phyloP scores from a whole-genome alignment of 805 yeast species.

The Ascoidea rubescens region DNA sequence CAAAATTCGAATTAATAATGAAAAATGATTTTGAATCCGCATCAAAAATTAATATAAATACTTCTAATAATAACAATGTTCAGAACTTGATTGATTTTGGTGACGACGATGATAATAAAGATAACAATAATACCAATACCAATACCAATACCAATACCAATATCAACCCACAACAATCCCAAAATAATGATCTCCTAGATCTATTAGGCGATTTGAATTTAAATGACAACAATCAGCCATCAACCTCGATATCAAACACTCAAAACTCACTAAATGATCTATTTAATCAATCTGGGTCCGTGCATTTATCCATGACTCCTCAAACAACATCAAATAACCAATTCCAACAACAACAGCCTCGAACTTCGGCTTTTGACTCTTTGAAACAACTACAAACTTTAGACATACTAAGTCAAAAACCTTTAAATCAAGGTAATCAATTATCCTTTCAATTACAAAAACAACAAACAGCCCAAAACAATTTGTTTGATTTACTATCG shows the following conservation, averaged over 20 bases:
- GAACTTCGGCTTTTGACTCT: constrained; percentile 9
- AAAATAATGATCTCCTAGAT: constrained; percentile 38
- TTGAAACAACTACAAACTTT: constrained; percentile 8
- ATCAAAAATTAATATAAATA: constrained; percentile 27
- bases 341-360: constrained; percentile 11
- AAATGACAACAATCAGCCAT: constrained; percentile 30
- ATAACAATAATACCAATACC: constrained; percentile 8
- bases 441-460: constrained; percentile 10
- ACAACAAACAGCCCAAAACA: constrained; percentile 8
- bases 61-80: constrained; percentile 22
- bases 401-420: constrained; percentile 5
- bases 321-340: constrained; percentile 15
- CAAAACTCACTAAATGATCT: not conserved
- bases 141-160: constrained; percentile 12
- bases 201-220: constrained; percentile 53
- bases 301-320: constrained; percentile 21
- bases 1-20: constrained; percentile 52
- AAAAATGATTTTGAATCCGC: constrained; percentile 51
- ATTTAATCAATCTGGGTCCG: constrained; percentile 42
- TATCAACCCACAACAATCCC: constrained; percentile 18
- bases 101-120: constrained; percentile 33
- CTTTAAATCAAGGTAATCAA: constrained; percentile 11
- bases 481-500: constrained; percentile 4
- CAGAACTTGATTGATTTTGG: constrained; percentile 56
- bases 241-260: constrained; percentile 22